A percentile compares a stretch with the other conserved stretches of the same genome.
phyloP scores from a whole-genome alignment of 805 yeast genomes.

The Yamadazyma ubonensis region DNA sequence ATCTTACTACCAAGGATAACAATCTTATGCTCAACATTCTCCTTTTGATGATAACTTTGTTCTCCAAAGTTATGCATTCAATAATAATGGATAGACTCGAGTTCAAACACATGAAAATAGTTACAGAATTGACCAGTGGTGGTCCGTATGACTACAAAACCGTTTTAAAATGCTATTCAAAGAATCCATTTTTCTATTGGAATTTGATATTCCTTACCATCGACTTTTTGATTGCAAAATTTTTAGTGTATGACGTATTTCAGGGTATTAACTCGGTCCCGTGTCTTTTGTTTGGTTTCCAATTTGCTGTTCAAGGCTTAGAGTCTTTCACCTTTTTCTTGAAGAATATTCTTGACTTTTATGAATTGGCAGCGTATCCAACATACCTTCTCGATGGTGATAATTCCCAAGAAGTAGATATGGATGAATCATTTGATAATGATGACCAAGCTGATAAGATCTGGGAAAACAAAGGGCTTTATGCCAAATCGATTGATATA shows the following conservation, averaged over 20 bases:
- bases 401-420: slow-evolving; percentile 22
- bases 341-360: slow-evolving; percentile 50
- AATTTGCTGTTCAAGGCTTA: slow-evolving; percentile 63
- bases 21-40: slow-evolving; percentile 53
- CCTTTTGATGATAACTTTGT: slow-evolving; percentile 28
- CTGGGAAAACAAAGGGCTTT: slow-evolving; percentile 71
- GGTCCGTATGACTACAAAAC: slow-evolving; percentile 12
- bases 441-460: slow-evolving; percentile 47
- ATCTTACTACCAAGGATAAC: slow-evolving; percentile 64
- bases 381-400: slow-evolving; percentile 24
- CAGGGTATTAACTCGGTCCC: slow-evolving; percentile 52
- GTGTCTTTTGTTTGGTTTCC: slow-evolving; percentile 71
- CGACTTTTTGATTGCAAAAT: slow-evolving; percentile 53
- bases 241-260: slow-evolving; percentile 57
- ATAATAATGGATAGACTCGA: slow-evolving; percentile 57
- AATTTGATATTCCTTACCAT: slow-evolving; percentile 42
- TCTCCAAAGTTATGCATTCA: slow-evolving; percentile 73
- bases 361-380: slow-evolving; percentile 53
- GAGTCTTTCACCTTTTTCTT: slow-evolving; percentile 48
- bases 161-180: slow-evolving; percentile 28
- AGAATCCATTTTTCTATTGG: slow-evolving; percentile 39
- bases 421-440: slow-evolving; percentile 13
- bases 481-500: slow-evolving; percentile 57
- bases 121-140: slow-evolving; percentile 22
- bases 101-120: slow-evolving; percentile 27